Base-by-base conservation (phyloP, 805 yeast species). In the Grigorovia jiainica region DNA sequence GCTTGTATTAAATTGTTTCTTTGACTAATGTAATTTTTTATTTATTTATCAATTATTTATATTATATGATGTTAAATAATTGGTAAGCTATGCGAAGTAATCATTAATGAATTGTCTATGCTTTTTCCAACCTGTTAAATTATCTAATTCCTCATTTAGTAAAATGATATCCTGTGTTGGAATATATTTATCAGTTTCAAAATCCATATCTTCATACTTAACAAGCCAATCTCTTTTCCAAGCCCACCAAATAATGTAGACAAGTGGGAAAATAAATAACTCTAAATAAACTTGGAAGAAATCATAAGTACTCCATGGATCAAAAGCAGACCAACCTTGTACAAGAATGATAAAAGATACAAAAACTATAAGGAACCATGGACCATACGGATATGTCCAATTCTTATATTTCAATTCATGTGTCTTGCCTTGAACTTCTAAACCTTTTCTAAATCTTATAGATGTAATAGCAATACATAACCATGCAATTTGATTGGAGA, bases 301-400 rank as follows among this genome's bases (percentile, higher is more conserved):
- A 45, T 53, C 54, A 10, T 61, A 46, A 1, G 55, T 63, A 41
- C 56, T 57, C 67, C 70, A 72, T 15, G 78, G 78, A 7, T 68
- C 61, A 45, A 73, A 68, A 4, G 71, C 58, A 7, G 70, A 54
- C 77, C 77, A 73, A 7, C 78, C 78, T 58, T 73, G 78, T 7
- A 73, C 70, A n/a, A 73, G 54, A 27, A 73, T 60, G 43, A 73
- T 69, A 40, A 72, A 63, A 0, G 63, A 48, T 5, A 68, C 69
- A 43, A 67, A 65, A 4, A 71, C 46, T 1, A 70, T 68, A 15
- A 66, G 65, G 46, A 71, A 61, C 61, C 67, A 71, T 9, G 75
- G 74, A 1, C 76, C 78, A 43, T 55, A 67, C 9, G 78, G 78
- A 48, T 72, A 67, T 1, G 76, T 68, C 76, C 76, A 72, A 50